Percentiles rank a stretch among this genome's conserved stretches.
Evolutionary conservation across 768 basidiomycete species (phyloP).

Genomic region (Podaxis sp.): DNA sequence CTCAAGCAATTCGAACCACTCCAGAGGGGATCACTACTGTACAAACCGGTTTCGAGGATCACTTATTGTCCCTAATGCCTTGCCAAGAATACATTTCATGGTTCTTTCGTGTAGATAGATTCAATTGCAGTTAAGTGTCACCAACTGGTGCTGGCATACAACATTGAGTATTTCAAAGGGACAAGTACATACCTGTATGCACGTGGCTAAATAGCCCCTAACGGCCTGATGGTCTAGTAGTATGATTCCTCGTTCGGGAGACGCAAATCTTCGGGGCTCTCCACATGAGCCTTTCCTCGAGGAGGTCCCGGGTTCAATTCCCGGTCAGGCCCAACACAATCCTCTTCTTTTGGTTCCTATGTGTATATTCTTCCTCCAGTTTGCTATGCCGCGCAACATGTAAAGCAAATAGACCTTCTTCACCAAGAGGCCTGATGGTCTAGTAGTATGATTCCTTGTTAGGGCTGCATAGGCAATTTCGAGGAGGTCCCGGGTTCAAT

Average conservation of each 20-base stretch:
- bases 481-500: conserved; percentile 88
- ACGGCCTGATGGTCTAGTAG: conserved; percentile 37
- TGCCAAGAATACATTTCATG: too few species aligned
- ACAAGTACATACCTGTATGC: too few species aligned
- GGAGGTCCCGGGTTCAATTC: conserved; percentile 81
- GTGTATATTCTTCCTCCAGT: neutral
- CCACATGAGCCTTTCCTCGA: conserved; percentile 30
- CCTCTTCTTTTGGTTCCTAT: neutral
- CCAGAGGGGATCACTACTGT: too few species aligned
- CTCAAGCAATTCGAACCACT: too few species aligned
- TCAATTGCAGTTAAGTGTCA: too few species aligned
- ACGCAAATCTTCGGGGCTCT: neutral
- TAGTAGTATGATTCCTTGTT: conserved; percentile 68
- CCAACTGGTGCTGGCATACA: too few species aligned
- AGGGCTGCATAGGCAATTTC: conserved; percentile 34
- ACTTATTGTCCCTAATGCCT: too few species aligned
- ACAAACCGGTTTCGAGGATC: too few species aligned
- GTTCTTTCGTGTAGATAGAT: too few species aligned
- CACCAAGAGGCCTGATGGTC: conserved; percentile 16
- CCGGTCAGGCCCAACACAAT: conserved; percentile 41
- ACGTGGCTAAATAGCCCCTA: neutral
- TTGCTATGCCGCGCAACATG: neutral
- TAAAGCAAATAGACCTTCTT: rapidly evolving
- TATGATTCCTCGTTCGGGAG: conserved; percentile 62
- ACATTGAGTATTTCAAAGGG: too few species aligned